These are phyloP conservation scores for Ophiostoma sp. DNA, from an alignment of 2,329 filamentous ascomycete genomes.

Conservation along the genomic window DNA sequence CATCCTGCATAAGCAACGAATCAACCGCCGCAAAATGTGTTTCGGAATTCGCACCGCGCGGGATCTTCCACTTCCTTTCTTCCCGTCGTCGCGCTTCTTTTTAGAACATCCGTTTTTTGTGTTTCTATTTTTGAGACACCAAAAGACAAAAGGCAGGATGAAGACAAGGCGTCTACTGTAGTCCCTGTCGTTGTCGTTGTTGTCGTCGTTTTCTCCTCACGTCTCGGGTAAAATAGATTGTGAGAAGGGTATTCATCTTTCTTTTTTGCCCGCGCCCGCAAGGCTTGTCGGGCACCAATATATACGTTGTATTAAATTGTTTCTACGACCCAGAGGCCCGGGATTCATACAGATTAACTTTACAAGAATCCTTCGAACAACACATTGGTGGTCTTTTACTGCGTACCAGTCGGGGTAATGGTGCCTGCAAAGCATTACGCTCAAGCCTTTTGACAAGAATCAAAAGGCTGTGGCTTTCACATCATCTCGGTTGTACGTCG, in stretches of 20 bases:
- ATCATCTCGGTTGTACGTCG: not conserved
- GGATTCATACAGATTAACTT: not conserved
- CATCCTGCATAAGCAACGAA: slow-evolving; percentile 5
- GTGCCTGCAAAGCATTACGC: not conserved
- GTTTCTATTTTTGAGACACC: not conserved
- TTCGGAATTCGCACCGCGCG: slow-evolving; percentile 1
- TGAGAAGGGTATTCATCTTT: not conserved
- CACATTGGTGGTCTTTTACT: not conserved
- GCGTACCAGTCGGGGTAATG: not conserved
- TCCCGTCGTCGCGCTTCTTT: not conserved
- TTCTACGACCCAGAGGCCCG: slow-evolving; percentile 7
- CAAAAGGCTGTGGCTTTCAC: not conserved
- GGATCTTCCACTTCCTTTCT: slow-evolving; percentile 1
- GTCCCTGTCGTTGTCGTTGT: not conserved
- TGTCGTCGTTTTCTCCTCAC: not conserved
- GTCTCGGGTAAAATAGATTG: not conserved
- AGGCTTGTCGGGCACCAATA: slow-evolving; percentile 11
- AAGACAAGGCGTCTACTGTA: not conserved
- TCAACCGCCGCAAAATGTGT: not conserved
- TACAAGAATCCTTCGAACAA: not conserved
- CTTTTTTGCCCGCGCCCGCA: not conserved
- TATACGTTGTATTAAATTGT: not conserved
- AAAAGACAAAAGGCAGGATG: not conserved
- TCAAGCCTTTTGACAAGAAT: not conserved
- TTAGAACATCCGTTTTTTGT: not conserved